These are phyloP conservation scores for Gossypium gossypioides DNA, from an alignment of 441 rosid genomes.

Conservation along the genomic window DNA sequence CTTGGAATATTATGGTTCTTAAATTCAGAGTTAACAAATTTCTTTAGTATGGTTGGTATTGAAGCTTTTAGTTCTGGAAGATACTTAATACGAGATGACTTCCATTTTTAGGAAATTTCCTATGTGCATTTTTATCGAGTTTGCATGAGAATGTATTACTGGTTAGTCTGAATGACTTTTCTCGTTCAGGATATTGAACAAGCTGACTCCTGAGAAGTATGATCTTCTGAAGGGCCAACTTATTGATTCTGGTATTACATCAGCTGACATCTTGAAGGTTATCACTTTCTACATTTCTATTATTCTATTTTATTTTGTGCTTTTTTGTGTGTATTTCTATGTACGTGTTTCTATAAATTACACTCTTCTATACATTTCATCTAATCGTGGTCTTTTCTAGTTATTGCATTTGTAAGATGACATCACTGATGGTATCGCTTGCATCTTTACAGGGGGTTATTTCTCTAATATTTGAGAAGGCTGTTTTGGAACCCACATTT, in stretches of 20 bases:
- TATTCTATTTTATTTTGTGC: neutral
- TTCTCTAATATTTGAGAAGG: slow-evolving; percentile 72
- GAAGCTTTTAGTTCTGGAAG: no score
- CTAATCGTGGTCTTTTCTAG: neutral
- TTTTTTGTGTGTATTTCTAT: neutral
- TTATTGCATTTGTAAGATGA: neutral
- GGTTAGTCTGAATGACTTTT: neutral
- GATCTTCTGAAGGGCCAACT: slow-evolving; percentile 78
- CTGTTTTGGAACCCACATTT: slow-evolving; percentile 88
- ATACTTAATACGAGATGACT: no score
- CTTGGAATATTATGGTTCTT: no score
- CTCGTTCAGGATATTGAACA: slow-evolving; percentile 60
- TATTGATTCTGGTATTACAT: slow-evolving; percentile 65
- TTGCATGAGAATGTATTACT: neutral
- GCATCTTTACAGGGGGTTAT: slow-evolving; percentile 54
- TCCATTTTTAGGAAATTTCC: no score
- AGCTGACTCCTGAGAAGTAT: slow-evolving; percentile 79
- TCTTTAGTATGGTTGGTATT: no score
- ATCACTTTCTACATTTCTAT: neutral
- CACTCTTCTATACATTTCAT: neutral
- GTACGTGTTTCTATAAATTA: neutral
- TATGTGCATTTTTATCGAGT: no score
- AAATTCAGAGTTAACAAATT: no score
- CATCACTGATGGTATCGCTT: neutral
- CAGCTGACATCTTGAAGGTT: slow-evolving; percentile 66